Base-by-base conservation (phyloP, 208 protist genomes). In the Leishmania aethiopica region DNA sequence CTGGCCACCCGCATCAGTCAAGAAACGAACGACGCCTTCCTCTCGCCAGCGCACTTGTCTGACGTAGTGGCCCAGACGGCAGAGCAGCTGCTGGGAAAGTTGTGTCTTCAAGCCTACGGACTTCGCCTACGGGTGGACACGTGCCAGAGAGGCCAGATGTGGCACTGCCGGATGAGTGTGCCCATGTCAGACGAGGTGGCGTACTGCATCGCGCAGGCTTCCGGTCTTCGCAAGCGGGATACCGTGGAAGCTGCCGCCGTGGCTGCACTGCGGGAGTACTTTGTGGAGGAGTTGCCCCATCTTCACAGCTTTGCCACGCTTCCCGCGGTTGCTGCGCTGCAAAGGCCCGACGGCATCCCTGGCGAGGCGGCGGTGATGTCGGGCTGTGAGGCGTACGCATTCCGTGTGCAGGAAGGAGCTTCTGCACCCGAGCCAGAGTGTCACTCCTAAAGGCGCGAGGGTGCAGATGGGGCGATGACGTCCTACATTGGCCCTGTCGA, bases 161-260 rank as follows among this genome's bases (percentile, higher is more conserved):
- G 93, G 93, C 86, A 93, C 73, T 94, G 90, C 73, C 84, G 84
- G 45, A 35, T 96, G 45, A 90, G 84, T 77, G 37, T 94, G 32
- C 76, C 69, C 17, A 42, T 96, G 32, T 86, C 75, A 62, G 83
- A 82, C 0, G 81, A 90, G 32, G 67, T 89, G 1, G 76, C 79
- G 47, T 93, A 86, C 70, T 85, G 78, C 45, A 75, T 97, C 47
- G 84, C 74, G 11, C 70, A 79, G 51, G 75, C 86, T 37, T 84
- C 69, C 7, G 77, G 77, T 8, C 53, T 42, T 3, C 86, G 87
- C 3, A 94, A 97, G 80, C 92, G 89, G 49, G 86, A 91, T 0
- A 91, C 94, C 0, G 42, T 90, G 17, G 89, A 93, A 45, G 82
- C 67, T 6, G 90, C 89, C 4, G 84, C 88, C 1, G 37, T 70